phyloP scores from a whole-genome alignment of 2,329 filamentous ascomycete species.

The Fusarium longipes region DNA sequence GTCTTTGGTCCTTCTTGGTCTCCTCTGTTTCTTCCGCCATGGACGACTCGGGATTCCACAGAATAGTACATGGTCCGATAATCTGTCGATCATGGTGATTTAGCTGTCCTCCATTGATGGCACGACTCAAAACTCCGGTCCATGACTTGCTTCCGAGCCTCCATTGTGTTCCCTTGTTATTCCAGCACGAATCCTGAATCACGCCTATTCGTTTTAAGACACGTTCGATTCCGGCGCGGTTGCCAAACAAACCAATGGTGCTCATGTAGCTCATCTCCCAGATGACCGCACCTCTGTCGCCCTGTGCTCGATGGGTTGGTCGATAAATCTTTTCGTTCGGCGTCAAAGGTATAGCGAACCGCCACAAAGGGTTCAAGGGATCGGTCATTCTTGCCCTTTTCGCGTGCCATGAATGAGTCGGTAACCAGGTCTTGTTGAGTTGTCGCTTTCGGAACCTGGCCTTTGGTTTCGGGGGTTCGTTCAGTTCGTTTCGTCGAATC shows the following conservation, averaged over 20 bases:
- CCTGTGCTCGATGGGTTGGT: conserved; percentile 83
- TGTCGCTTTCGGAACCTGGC: conserved; percentile 87
- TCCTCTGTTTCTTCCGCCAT: conserved; percentile 43
- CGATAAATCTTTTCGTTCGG: conserved; percentile 92
- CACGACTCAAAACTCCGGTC: conserved; percentile 63
- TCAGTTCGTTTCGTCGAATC: conserved; percentile 76
- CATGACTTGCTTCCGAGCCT: conserved; percentile 63
- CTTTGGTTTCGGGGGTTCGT: conserved; percentile 65
- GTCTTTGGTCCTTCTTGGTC: conserved; percentile 49
- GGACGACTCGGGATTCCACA: conserved; percentile 73
- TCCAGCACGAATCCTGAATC: conserved; percentile 70
- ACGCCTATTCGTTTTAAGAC: conserved; percentile 75
- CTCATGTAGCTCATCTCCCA: conserved; percentile 98
- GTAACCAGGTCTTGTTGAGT: conserved; percentile 89
- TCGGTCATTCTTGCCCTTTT: conserved; percentile 91
- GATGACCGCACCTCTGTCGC: conserved; percentile 79
- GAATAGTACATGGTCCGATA: conserved; percentile 77
- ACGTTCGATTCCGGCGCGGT: conserved; percentile 69
- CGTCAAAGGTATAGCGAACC: conserved; percentile 85
- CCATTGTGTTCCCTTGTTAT: conserved; percentile 76
- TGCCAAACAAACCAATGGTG: conserved; percentile 82
- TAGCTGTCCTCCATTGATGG: conserved; percentile 59
- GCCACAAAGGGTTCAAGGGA: conserved; percentile 84
- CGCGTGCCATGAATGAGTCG: conserved; percentile 93
- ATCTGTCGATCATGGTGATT: conserved; percentile 53